These are phyloP conservation scores for Naganishia vishniacii DNA, from an alignment of 768 basidiomycete genomes.

Conservation along the genomic window DNA sequence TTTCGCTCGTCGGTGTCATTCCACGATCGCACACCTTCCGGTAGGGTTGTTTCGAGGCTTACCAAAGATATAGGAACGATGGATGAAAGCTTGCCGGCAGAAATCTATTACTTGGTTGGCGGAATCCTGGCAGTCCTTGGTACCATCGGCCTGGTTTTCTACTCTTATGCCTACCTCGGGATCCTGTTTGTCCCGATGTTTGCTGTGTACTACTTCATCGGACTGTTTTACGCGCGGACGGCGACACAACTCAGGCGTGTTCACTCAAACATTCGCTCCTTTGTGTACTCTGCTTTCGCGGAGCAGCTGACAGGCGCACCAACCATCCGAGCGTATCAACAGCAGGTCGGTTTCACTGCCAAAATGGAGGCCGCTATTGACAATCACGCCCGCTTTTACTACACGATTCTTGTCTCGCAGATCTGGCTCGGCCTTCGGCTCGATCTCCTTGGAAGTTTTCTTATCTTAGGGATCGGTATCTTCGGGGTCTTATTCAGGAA, in stretches of 20 bases:
- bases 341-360: slow-evolving; percentile 26
- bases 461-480: slow-evolving; percentile 64
- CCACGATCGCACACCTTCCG: slow-evolving; percentile 61
- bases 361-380: slow-evolving; percentile 8
- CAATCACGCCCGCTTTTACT: slow-evolving; percentile 24
- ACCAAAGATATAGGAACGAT: slow-evolving; percentile 44
- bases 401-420: slow-evolving; percentile 17
- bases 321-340: slow-evolving; percentile 28
- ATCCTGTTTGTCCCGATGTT: slow-evolving; percentile 38
- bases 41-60: slow-evolving; percentile 45
- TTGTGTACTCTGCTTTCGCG: slow-evolving; percentile 28
- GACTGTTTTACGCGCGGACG: slow-evolving; percentile 26
- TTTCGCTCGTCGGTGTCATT: slow-evolving; percentile 61
- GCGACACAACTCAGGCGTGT: slow-evolving; percentile 32
- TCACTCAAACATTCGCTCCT: slow-evolving; percentile 26
- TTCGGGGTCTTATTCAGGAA: slow-evolving; percentile 63
- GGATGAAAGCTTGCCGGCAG: neutral
- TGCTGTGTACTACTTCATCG: slow-evolving; percentile 27
- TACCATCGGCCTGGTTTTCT: slow-evolving; percentile 38
- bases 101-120: slow-evolving; percentile 48
- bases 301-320: slow-evolving; percentile 23
- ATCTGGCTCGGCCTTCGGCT: slow-evolving; percentile 61
- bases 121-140: slow-evolving; percentile 33
- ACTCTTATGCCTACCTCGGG: slow-evolving; percentile 39
- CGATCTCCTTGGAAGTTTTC: slow-evolving; percentile 62